Percentiles rank a stretch among this genome's conserved stretches.
These are phyloP conservation scores for Marasmius oreades DNA, from an alignment of 1,284 basidiomycete species.

Conservation along the genomic window DNA sequence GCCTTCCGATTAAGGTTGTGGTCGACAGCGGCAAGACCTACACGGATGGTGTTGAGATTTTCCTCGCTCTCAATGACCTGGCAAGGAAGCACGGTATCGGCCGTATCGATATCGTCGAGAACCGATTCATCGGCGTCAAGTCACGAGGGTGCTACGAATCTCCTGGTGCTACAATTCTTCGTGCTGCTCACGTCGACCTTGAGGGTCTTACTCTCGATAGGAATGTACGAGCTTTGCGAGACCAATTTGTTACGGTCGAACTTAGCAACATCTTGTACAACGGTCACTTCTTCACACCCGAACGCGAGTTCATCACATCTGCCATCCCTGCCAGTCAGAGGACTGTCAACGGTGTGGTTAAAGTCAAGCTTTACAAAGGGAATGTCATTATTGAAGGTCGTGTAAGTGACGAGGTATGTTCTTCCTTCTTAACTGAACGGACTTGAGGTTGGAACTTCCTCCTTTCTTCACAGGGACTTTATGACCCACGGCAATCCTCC, in stretches of 20 bases:
- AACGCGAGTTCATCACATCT: constrained; percentile 91
- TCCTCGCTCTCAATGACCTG: constrained; percentile 88
- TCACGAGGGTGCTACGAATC: constrained; percentile 98
- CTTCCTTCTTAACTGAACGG: background rate
- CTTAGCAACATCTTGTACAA: constrained; percentile 95
- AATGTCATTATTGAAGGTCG: constrained; percentile 95
- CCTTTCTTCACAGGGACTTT: constrained; percentile 62
- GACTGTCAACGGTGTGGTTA: constrained; percentile 93
- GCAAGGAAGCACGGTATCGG: constrained; percentile 95
- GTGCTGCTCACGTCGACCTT: constrained; percentile 93
- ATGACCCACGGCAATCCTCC: constrained; percentile 95
- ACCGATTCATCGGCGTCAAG: constrained; percentile 99
- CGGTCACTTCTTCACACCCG: constrained; percentile 96
- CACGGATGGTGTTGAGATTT: constrained; percentile 95
- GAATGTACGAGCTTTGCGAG: constrained; percentile 92
- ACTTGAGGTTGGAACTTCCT: background rate
- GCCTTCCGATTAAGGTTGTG: constrained; percentile 82
- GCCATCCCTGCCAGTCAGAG: constrained; percentile 90
- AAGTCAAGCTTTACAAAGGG: constrained; percentile 93
- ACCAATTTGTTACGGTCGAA: constrained; percentile 92
- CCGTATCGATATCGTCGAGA: constrained; percentile 98
- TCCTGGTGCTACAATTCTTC: constrained; percentile 94
- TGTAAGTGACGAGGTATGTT: constrained; percentile 75
- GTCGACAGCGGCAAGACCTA: constrained; percentile 52
- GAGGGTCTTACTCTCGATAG: constrained; percentile 97